Evolutionary conservation across 495 filamentous ascomycete species (phyloP).

Genomic region (Penicillium tannophilum): DNA sequence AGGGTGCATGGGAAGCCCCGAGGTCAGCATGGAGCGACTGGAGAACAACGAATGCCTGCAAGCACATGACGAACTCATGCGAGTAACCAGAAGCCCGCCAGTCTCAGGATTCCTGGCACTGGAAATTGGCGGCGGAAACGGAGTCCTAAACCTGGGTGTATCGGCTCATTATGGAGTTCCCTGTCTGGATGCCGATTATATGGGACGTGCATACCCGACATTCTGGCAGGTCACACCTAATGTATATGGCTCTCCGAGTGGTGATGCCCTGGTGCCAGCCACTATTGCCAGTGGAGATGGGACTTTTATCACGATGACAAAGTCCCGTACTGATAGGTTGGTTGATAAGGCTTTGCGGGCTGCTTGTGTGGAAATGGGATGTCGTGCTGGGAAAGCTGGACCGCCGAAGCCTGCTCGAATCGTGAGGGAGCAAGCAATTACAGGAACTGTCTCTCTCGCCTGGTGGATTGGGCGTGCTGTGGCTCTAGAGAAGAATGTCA

Average conservation of each 20-base stretch:
- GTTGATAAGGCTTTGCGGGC: conserved; percentile 36
- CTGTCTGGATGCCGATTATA: conserved; percentile 42
- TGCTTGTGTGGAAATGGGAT: conserved; percentile 38
- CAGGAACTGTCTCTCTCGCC: conserved; percentile 43
- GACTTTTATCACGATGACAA: conserved; percentile 38
- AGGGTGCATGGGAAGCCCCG: conserved; percentile 32
- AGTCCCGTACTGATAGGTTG: conserved; percentile 34
- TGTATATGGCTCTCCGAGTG: conserved; percentile 28
- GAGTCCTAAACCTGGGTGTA: conserved; percentile 34
- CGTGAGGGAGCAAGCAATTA: conserved; percentile 33
- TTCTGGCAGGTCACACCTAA: conserved; percentile 37
- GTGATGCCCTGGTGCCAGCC: conserved; percentile 33
- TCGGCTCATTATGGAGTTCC: conserved; percentile 28
- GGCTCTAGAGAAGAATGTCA: conserved; percentile 43
- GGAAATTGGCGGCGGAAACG: conserved; percentile 44
- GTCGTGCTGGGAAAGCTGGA: conserved; percentile 32
- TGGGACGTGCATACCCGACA: conserved; percentile 40
- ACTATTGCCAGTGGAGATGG: conserved; percentile 42
- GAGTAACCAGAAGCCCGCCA: conserved; percentile 24
- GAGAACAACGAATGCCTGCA: conserved; percentile 33
- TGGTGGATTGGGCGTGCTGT: conserved; percentile 55
- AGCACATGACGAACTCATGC: conserved; percentile 34
- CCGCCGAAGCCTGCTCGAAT: conserved; percentile 31
- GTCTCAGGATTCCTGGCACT: conserved; percentile 35
- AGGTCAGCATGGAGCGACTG: conserved; percentile 35